Base-by-base conservation (phyloP, 192 early-diverging fungal species). In the Chytriomyces confervae region DNA sequence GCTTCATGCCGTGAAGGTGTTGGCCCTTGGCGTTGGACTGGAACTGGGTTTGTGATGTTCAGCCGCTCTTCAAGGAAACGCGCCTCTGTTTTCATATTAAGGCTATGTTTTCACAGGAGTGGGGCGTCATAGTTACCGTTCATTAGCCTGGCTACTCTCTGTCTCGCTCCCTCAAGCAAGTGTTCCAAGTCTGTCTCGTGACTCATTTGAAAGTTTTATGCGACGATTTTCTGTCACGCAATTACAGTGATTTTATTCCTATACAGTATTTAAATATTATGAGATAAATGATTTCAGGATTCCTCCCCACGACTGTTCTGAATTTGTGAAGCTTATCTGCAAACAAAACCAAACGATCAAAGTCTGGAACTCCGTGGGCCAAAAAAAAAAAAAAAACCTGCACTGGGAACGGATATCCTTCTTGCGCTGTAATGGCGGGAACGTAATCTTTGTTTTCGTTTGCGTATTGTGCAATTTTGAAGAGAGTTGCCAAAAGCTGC, bases 401-500 rank as follows among this genome's bases (percentile, higher is more conserved):
- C 10, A 79, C n/a, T 6, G 77, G 81, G 69, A 85, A 83, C 9
- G 84, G 84, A 78, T 83, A 85, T 11, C 77, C 71, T 57, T 85
- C 84, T 49, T 83, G 81, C 66, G 81, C 81, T 2, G 69, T 60
- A 53, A 85, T 79, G 5, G 81, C 70, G 10, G 84, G 84, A 7
- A 85, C 76, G 72, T 85, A 82, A 60, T 85, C 84, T 63, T 81
- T 83, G 50, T 85, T 70, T 48, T 85, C 84, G 66, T 83, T 85
- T 8, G 80, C 67, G 60, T 76, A 53, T 51, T 78, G 72, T 6
- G 80, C 75, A 20, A 85, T 85, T 23, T 75, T 69, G 47, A 66
- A 49, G 0, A 85, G 76, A 9, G 70, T 65, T 11, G 50, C 51
- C 4, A 66, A 63, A 0, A 85, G 80, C 49, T 82, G 70, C 36